These are phyloP conservation scores for Fraxinus latifolia DNA, from an alignment of 305 asterid genomes.

Conservation along the genomic window DNA sequence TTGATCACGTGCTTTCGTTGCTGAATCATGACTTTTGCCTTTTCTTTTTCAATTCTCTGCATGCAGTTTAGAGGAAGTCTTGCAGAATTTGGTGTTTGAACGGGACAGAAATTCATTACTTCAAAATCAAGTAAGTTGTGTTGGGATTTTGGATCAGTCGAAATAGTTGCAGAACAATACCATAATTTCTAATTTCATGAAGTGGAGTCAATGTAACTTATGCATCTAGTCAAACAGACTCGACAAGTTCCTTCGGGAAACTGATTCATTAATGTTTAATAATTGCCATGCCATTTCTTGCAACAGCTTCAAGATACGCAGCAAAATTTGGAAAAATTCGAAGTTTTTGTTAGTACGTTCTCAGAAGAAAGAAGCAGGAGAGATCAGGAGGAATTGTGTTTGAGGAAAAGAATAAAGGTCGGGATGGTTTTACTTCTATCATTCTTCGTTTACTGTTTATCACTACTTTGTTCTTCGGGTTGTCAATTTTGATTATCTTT, in stretches of 20 bases:
- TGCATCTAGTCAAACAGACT: neutral
- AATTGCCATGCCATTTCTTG: neutral
- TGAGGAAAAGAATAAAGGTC: constrained; percentile 47
- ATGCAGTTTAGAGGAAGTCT: constrained; percentile 38
- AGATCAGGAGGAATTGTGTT: constrained; percentile 40
- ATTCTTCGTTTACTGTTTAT: neutral
- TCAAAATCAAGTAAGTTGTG: constrained; percentile 36
- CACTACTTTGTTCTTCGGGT: neutral
- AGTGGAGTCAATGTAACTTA: neutral
- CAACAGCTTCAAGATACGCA: constrained; percentile 34
- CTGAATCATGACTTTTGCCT: neutral
- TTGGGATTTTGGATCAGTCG: neutral
- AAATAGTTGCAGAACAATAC: neutral
- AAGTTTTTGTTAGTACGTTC: constrained; percentile 23
- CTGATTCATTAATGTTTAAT: neutral
- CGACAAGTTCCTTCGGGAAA: neutral
- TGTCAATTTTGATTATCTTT: neutral
- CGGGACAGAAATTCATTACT: constrained; percentile 32
- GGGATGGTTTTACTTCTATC: neutral
- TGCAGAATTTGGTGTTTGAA: constrained; percentile 33
- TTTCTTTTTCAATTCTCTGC: neutral
- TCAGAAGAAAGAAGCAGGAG: constrained; percentile 45
- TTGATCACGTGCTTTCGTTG: neutral
- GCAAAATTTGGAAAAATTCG: constrained; percentile 22
- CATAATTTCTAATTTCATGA: neutral